phyloP scores from a whole-genome alignment of 1,284 basidiomycete genomes.

The Puccinia hordei region DNA sequence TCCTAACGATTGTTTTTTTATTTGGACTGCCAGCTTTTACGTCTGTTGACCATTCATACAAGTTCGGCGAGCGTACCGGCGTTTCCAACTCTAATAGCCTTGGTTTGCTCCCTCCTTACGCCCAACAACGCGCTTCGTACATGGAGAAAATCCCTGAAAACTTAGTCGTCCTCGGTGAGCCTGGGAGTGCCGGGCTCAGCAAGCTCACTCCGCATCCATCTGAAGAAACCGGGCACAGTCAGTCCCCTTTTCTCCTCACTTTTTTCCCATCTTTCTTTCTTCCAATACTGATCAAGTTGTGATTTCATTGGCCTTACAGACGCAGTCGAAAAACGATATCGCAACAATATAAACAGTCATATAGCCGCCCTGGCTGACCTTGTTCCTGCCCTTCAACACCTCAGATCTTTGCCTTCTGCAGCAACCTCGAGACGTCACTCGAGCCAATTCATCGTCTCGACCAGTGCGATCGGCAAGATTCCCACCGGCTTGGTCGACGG shows the following conservation, averaged over 20 bases:
- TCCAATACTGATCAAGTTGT: background rate
- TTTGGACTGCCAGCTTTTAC: conserved; percentile 2
- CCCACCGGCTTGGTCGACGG: conserved; percentile 55
- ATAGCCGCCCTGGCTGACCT: conserved; percentile 54
- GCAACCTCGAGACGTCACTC: conserved; percentile 54
- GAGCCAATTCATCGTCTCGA: conserved; percentile 54
- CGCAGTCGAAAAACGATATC: conserved; percentile 56
- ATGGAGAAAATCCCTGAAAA: conserved; percentile 39
- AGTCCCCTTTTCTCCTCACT: conserved; percentile 5
- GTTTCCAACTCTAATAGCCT: conserved; percentile 18
- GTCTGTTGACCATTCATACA: conserved; percentile 6
- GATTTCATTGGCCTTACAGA: conserved; percentile 46
- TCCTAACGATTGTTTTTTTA: background rate
- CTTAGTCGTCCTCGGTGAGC: conserved; percentile 9
- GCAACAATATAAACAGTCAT: conserved; percentile 56
- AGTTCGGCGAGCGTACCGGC: background rate
- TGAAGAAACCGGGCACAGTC: conserved; percentile 46
- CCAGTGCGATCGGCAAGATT: conserved; percentile 52
- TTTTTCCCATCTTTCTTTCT: background rate
- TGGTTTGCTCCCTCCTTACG: conserved; percentile 7
- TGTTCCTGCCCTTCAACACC: conserved; percentile 54
- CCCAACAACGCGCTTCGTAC: conserved; percentile 10
- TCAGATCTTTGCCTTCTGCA: conserved; percentile 55
- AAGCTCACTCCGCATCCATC: background rate
- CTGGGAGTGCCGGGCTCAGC: background rate